A percentile compares a stretch with the other conserved stretches of the same genome.
phyloP scores from a whole-genome alignment of 805 yeast species.

The Metschnikowia gruessii region DNA sequence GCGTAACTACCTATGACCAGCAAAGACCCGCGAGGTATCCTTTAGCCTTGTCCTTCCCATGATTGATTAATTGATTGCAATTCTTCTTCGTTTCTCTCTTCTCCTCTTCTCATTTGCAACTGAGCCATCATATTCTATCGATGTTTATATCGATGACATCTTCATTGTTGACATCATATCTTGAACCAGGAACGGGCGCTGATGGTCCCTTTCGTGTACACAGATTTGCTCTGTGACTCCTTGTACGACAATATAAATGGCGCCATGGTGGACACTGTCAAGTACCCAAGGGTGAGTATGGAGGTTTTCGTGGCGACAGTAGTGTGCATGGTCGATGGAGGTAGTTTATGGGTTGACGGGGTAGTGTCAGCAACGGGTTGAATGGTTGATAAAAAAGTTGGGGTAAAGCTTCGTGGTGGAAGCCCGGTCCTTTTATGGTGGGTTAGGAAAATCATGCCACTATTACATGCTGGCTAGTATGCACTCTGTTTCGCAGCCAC shows the following conservation, averaged over 20 bases:
- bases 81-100: neutral
- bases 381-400: too few relatives aligned
- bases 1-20: constrained; percentile 8
- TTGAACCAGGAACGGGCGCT: constrained; percentile 37
- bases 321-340: constrained; percentile 20
- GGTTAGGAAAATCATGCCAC: constrained; percentile 13
- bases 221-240: constrained; percentile 28
- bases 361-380: too few relatives aligned
- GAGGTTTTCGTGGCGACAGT: constrained; percentile 27
- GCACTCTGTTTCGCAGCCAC: constrained; percentile 19
- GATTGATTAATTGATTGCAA: neutral
- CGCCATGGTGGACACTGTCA: constrained; percentile 37
- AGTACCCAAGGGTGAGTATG: constrained; percentile 35
- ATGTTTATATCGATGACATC: too few relatives aligned
- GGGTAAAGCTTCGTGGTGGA: neutral
- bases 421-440: constrained; percentile 8
- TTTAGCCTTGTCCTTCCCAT: constrained; percentile 3
- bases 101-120: neutral
- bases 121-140: neutral
- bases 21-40: neutral
- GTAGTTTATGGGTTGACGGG: neutral
- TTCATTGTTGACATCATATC: too few relatives aligned
- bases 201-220: constrained; percentile 33
- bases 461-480: constrained; percentile 3
- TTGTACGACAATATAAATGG: constrained; percentile 42